phyloP scores from a whole-genome alignment of 169 alveolate genomes.

The Plasmodium inui region DNA sequence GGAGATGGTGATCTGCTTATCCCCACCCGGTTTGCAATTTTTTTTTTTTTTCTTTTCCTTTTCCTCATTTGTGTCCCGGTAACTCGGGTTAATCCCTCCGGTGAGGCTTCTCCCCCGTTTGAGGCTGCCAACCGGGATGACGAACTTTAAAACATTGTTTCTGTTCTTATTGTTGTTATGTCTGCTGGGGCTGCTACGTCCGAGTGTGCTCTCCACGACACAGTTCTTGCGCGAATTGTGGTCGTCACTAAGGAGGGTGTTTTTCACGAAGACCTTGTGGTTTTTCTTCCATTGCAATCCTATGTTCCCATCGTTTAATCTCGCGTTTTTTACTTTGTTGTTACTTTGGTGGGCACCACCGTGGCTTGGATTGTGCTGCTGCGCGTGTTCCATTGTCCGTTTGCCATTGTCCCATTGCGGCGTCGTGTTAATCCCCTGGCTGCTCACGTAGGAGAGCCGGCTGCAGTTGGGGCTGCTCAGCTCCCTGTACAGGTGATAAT shows the following conservation, averaged over 20 bases:
- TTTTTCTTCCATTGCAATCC: not conserved
- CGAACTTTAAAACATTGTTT: not conserved
- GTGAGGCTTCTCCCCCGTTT: not conserved
- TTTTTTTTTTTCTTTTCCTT: not conserved
- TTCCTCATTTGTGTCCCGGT: not conserved
- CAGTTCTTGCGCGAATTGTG: not conserved
- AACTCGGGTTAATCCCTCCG: not conserved
- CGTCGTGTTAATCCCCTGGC: not conserved
- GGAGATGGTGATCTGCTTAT: not conserved
- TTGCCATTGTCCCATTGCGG: not conserved
- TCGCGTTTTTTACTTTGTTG: not conserved
- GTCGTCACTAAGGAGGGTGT: not conserved
- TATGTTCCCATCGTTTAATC: not conserved
- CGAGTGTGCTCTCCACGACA: not conserved
- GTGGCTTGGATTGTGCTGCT: not conserved
- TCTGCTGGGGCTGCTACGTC: not conserved
- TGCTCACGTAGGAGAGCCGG: not conserved
- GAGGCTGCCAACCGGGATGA: not conserved
- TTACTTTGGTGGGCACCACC: not conserved
- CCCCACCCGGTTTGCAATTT: not conserved
- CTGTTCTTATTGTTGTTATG: not conserved
- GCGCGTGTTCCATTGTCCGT: not conserved
- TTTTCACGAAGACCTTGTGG: not conserved
- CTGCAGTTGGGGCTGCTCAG: not conserved
- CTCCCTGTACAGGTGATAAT: not conserved